Conservation (phyloP, 257 asterid genomes). For the Solanum tacnaense region DNA sequence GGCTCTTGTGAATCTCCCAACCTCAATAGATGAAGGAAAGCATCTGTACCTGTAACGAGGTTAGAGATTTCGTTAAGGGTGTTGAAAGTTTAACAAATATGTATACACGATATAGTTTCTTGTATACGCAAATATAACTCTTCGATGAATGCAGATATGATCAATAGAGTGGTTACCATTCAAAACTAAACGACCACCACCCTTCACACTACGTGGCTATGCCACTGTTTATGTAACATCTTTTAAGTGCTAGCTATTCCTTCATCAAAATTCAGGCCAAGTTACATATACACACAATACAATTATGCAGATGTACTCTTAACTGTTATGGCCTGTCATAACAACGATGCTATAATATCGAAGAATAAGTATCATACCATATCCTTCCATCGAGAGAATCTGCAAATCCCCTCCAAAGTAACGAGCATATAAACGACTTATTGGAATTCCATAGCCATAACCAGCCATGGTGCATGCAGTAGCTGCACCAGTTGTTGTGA, state of each 20-base stretch:
- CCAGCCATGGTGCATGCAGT: slow-evolving; percentile 79
- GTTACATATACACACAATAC: background rate
- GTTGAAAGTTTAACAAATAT: background rate
- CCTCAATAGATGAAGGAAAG: slow-evolving; percentile 38
- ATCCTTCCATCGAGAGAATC: slow-evolving; percentile 96
- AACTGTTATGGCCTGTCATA: background rate
- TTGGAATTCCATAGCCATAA: slow-evolving; percentile 88
- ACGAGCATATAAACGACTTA: slow-evolving; percentile 85
- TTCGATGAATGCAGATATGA: background rate
- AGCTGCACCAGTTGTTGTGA: slow-evolving; percentile 39
- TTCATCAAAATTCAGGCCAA: background rate
- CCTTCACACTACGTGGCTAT: background rate
- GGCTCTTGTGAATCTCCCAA: slow-evolving; percentile 52
- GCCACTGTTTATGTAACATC: background rate
- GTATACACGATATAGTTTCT: background rate
- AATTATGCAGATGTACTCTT: background rate
- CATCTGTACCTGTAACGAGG: slow-evolving; percentile 32
- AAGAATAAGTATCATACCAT: slow-evolving; percentile 28
- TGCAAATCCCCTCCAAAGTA: slow-evolving; percentile 96
- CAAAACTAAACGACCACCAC: background rate
- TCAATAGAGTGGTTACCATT: background rate
- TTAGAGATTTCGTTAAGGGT: background rate
- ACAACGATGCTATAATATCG: background rate
- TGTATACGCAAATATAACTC: background rate
- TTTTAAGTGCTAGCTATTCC: background rate